Percentiles rank a stretch among this genome's conserved stretches.
Evolutionary conservation across 768 basidiomycete genomes (phyloP).

Genomic region (Phlegmacium glaucopus): DNA sequence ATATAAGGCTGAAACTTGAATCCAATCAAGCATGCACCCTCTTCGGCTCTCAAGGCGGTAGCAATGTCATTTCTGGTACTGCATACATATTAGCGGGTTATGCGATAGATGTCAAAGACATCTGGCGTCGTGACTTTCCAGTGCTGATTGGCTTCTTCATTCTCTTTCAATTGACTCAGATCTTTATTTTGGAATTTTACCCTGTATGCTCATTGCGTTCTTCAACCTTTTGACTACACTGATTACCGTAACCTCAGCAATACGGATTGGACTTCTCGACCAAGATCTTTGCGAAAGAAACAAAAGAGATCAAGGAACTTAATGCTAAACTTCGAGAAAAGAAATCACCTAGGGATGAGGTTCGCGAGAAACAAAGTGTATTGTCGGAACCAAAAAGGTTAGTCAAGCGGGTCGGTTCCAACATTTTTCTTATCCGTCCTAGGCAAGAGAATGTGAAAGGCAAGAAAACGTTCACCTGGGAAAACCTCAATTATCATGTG

Average conservation of each 20-base stretch:
- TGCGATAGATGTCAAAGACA: slow-evolving; percentile 42
- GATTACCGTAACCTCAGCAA: slow-evolving; percentile 31
- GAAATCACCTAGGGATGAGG: slow-evolving; percentile 38
- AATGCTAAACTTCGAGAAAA: slow-evolving; percentile 52
- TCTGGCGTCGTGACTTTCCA: slow-evolving; percentile 68
- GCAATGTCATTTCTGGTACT: slow-evolving; percentile 50
- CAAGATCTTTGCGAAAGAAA: slow-evolving; percentile 61
- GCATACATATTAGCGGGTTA: slow-evolving; percentile 61
- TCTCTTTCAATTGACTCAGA: slow-evolving; percentile 66
- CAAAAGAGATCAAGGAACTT: slow-evolving; percentile 46
- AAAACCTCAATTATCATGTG: slow-evolving; percentile 71
- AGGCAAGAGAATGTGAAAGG: slow-evolving; percentile 18
- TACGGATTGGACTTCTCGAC: slow-evolving; percentile 47
- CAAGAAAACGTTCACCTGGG: slow-evolving; percentile 77
- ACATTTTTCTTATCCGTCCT: not conserved
- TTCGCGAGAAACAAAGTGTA: slow-evolving; percentile 24
- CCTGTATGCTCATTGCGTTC: slow-evolving; percentile 39
- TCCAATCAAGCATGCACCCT: slow-evolving; percentile 79
- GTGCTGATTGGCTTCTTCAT: slow-evolving; percentile 70
- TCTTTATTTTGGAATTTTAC: slow-evolving; percentile 62
- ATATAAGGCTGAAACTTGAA: slow-evolving; percentile 43
- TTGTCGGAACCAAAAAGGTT: slow-evolving; percentile 8
- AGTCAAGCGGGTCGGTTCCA: not conserved
- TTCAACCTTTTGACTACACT: slow-evolving; percentile 5
- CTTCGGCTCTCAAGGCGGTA: slow-evolving; percentile 60